phyloP scores from a whole-genome alignment of 306 rosid species.

The Ochetophila trinervis region DNA sequence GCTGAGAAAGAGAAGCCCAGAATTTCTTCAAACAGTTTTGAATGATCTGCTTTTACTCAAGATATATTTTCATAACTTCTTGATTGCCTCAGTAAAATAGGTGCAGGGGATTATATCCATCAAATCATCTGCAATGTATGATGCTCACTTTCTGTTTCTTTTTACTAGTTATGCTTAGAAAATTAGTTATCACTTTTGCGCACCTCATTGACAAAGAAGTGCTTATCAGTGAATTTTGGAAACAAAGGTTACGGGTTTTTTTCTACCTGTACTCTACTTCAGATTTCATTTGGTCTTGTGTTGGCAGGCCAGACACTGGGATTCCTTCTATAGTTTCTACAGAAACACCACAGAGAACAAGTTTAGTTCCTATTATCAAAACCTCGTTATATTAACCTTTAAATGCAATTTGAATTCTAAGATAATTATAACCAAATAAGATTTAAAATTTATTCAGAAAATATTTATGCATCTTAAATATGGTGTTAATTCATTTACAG shows the following conservation, averaged over 20 bases:
- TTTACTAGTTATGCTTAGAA: not conserved
- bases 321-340: slow-evolving; percentile 80
- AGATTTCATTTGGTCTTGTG: slow-evolving; percentile 12
- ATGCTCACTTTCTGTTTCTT: not conserved
- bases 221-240: not conserved
- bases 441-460: slow-evolving; percentile 13
- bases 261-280: not conserved
- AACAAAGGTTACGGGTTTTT: not conserved
- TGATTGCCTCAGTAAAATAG: too few species aligned
- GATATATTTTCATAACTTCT: too few species aligned
- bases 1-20: too few species aligned
- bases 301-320: slow-evolving; percentile 89
- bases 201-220: slow-evolving; percentile 10
- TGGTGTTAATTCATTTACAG: slow-evolving; percentile 39
- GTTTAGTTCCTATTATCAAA: slow-evolving; percentile 39
- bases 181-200: not conserved
- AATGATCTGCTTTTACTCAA: too few species aligned
- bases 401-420: not conserved
- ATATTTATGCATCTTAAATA: slow-evolving; percentile 16
- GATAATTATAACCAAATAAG: not conserved
- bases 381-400: not conserved
- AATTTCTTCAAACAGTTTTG: too few species aligned
- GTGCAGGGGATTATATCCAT: not conserved
- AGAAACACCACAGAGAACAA: slow-evolving; percentile 87
- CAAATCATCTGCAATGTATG: not conserved